Conservation (phyloP, 805 yeast genomes). For the Zygoascus bituminiphila region DNA sequence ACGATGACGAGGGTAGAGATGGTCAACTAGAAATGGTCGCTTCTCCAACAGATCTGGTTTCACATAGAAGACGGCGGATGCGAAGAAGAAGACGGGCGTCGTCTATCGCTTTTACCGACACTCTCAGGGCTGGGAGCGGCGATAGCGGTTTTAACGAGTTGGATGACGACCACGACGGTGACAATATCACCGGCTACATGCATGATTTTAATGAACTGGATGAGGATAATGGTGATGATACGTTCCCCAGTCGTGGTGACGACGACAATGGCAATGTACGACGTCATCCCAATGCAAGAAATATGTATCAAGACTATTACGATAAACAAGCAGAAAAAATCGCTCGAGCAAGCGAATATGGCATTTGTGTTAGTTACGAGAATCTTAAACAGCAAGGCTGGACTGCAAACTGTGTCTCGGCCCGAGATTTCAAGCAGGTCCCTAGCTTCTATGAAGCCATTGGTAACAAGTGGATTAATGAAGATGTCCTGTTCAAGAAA, state of each 20-base stretch:
- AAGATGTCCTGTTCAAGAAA: slow-evolving; percentile 20
- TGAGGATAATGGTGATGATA: neutral
- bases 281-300: neutral
- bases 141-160: neutral
- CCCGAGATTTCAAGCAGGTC: slow-evolving; percentile 41
- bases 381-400: slow-evolving; percentile 43
- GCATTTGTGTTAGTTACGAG: slow-evolving; percentile 12
- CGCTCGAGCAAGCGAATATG: slow-evolving; percentile 4
- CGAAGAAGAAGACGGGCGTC: neutral
- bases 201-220: neutral
- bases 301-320: neutral
- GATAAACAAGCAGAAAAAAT: neutral
- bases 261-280: neutral
- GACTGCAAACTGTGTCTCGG: slow-evolving; percentile 39
- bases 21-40: neutral
- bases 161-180: neutral
- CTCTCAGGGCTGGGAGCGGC: too few species aligned
- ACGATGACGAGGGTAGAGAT: neutral
- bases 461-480: slow-evolving; percentile 37
- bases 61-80: neutral
- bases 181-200: neutral
- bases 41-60: neutral
- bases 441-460: slow-evolving; percentile 38
- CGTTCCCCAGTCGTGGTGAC: neutral
- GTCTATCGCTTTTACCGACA: neutral